These are phyloP conservation scores for Leptodermis oblonga DNA, from an alignment of 257 asterid species.

Conservation along the genomic window DNA sequence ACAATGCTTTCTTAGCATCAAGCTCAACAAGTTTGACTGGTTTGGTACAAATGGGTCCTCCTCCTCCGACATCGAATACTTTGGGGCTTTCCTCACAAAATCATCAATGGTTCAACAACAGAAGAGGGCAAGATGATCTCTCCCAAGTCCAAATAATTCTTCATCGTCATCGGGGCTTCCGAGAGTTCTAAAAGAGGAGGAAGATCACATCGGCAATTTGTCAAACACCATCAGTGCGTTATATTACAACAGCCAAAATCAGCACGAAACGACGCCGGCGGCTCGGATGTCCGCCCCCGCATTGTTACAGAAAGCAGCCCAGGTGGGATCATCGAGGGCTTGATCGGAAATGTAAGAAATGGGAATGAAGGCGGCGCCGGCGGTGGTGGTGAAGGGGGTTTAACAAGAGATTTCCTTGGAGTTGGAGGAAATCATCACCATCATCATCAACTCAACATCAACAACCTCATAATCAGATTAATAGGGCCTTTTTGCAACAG, in stretches of 20 bases:
- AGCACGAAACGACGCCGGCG: slow-evolving; percentile 17
- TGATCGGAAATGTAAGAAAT: slow-evolving; percentile 15
- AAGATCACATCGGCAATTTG: slow-evolving; percentile 43
- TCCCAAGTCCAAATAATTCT: slow-evolving; percentile 23
- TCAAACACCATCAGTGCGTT: slow-evolving; percentile 45
- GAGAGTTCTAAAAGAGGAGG: slow-evolving; percentile 54
- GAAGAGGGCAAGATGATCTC: slow-evolving; percentile 27
- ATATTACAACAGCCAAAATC: slow-evolving; percentile 36
- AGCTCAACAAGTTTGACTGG: slow-evolving; percentile 50
- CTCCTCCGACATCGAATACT: slow-evolving; percentile 22
- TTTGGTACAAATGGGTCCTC: slow-evolving; percentile 47
- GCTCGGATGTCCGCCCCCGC: slow-evolving; percentile 83
- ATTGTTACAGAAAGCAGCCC: slow-evolving; percentile 77
- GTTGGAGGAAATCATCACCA: slow-evolving; percentile 49
- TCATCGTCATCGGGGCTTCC: slow-evolving; percentile 27
- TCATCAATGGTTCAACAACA: slow-evolving; percentile 44
- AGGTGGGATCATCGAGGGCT: slow-evolving; percentile 70
- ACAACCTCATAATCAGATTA: no score
- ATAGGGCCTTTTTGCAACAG: slow-evolving; percentile 40
- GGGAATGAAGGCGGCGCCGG: no score
- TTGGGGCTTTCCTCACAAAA: slow-evolving; percentile 34
- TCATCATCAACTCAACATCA: no score
- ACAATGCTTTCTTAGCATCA: slow-evolving; percentile 27
- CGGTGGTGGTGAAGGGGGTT: slow-evolving; percentile 39
- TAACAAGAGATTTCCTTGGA: slow-evolving; percentile 78